phyloP scores from a whole-genome alignment of 306 rosid species.

The Delonix regia region DNA sequence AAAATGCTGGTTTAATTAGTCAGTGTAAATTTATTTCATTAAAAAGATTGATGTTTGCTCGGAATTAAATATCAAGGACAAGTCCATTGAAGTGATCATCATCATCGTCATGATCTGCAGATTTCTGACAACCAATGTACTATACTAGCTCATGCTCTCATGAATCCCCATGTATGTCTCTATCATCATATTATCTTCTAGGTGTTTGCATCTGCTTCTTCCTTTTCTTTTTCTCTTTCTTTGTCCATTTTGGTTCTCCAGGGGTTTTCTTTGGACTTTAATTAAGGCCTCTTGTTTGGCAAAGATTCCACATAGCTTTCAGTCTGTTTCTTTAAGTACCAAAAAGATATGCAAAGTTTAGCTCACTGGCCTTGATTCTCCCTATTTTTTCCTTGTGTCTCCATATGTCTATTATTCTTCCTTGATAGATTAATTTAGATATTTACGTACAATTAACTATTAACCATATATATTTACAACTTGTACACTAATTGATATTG shows the following conservation, averaged over 20 bases:
- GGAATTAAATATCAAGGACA: conserved; percentile 13
- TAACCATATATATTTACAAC: neutral
- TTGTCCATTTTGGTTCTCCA: conserved; percentile 33
- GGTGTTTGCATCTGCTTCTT: conserved; percentile 16
- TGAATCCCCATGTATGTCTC: conserved; percentile 31
- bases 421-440: neutral
- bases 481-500: neutral
- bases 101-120: conserved; percentile 28
- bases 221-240: conserved; percentile 37
- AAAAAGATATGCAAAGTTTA: conserved; percentile 37
- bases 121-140: conserved; percentile 37
- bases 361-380: conserved; percentile 41
- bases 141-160: conserved; percentile 7
- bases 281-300: conserved; percentile 23
- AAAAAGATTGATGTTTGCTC: conserved; percentile 11
- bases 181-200: conserved; percentile 28
- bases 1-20: too few species aligned
- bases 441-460: neutral
- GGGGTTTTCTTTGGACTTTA: conserved; percentile 30
- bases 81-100: conserved; percentile 27
- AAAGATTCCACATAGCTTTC: conserved; percentile 47
- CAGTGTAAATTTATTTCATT: conserved; percentile 6
- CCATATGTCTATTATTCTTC: conserved; percentile 31
- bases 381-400: conserved; percentile 33
- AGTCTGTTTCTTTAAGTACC: conserved; percentile 35